Conservation (phyloP, 164 flowering plant species). For the Buxus sempervirens region DNA sequence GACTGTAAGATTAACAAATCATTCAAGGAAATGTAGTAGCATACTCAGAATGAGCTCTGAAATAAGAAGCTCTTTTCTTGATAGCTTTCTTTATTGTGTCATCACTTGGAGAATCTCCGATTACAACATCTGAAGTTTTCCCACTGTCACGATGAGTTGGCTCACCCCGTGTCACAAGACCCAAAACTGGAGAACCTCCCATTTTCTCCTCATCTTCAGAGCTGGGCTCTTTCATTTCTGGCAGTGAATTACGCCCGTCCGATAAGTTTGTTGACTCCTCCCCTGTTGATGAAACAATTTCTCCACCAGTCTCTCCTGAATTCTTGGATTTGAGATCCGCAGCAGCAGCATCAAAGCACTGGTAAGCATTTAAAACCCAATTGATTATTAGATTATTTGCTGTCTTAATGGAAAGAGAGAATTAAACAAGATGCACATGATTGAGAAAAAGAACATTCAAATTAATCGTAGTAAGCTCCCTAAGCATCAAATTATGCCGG, state of each 20-base stretch:
- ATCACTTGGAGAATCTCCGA: conserved; percentile 35
- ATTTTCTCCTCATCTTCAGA: conserved; percentile 39
- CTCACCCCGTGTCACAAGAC: conserved; percentile 38
- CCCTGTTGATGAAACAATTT: conserved; percentile 10
- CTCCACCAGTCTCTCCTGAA: conserved; percentile 18
- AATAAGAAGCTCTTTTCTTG: conserved; percentile 52
- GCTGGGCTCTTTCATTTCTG: conserved; percentile 27
- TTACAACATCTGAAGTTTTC: conserved; percentile 20
- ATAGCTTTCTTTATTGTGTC: conserved; percentile 55
- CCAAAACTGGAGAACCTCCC: conserved; percentile 64
- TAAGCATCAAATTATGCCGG: not conserved
- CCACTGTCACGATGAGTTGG: conserved; percentile 26
- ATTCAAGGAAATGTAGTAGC: conserved; percentile 21
- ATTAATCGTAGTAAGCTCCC: not conserved
- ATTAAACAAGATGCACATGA: not conserved
- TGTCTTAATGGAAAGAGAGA: not conserved
- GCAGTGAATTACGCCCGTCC: conserved; percentile 25
- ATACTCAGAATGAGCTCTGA: conserved; percentile 70
- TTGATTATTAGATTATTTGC: not conserved
- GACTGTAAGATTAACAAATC: not conserved
- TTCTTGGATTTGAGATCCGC: conserved; percentile 26
- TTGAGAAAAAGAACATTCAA: not conserved
- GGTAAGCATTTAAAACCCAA: conserved; percentile 5
- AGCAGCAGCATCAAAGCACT: conserved; percentile 35
- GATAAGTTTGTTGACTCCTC: conserved; percentile 23